Base-by-base conservation (phyloP, 352 stramenopile species). In the Globisporangium ultimum region DNA sequence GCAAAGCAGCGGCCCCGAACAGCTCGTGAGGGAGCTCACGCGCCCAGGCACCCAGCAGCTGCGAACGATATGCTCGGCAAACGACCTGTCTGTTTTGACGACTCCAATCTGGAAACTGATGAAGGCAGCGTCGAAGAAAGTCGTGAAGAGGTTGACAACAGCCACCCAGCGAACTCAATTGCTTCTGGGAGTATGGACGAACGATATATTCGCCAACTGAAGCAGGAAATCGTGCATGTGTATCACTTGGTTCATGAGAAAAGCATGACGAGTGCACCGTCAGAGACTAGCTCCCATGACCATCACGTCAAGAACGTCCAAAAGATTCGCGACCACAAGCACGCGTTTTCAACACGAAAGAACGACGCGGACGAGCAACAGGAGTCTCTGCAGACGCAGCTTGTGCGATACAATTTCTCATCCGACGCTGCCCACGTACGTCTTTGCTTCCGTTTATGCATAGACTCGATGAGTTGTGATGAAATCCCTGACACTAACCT, bases 231-330 rank as follows among this genome's bases (percentile, higher is more conserved):
- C 43, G 21, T 74, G 13, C 61, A 70, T 24, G 55, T 87, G 22
- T 63, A 76, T 20, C 55, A 75, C 48, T 40, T 72, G 21, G 53
- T 3, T 17, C 51, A 42, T 11, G 65, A 66, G 11, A 63, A 59
- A 49, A 45, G 43, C 9, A 21, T 18, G 55, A 17, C 21, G n/a
- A 28, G 5, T 28, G 13, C 13, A 41, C n/a, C 15, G 28, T 22
- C 8, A 21, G 48, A 53, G 50, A 22, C 54, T 36, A 12, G 15
- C n/a, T 4, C 57, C 20, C 21, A 47, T 49, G 52, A 61, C n/a
- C 60, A 71, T 21, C 79, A 87, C 47, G 67, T 87, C 20, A 87
- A 87, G 51, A 79, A 84, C 28, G 51, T 89, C n/a, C 64, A 81
- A 17, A 75, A 55, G n/a, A 78, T 87, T n/a, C 75, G 79, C 1